A percentile compares a stretch with the other conserved stretches of the same genome.
Conservation (phyloP, 148 eudicot species). For the Silene latifolia region DNA sequence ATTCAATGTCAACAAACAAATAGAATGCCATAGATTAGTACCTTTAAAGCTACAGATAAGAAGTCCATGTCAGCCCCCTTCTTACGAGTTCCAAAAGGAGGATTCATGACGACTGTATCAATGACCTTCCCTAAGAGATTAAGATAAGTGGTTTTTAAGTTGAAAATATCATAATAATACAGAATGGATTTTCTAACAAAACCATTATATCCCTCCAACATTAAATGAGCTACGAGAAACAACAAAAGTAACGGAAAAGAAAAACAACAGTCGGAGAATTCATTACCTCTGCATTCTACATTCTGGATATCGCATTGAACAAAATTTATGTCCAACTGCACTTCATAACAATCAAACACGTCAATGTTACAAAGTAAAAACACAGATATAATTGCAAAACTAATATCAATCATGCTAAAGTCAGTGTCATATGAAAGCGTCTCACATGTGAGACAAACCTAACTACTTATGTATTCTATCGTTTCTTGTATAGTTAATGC, state of each 20-base stretch:
- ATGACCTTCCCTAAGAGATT: constrained; percentile 46
- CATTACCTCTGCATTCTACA: constrained; percentile 53
- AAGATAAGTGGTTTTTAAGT: constrained; percentile 16
- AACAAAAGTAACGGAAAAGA: background rate
- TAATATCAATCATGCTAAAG: background rate
- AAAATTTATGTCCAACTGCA: constrained; percentile 76
- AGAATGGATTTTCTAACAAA: background rate
- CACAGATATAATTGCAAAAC: background rate
- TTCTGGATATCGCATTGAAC: constrained; percentile 64
- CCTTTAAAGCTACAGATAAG: constrained; percentile 73
- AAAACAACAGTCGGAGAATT: constrained; percentile 1
- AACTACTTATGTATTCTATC: too few relatives aligned
- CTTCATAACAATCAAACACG: constrained; percentile 14
- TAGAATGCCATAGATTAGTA: constrained; percentile 14
- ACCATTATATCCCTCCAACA: background rate
- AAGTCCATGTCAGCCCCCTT: constrained; percentile 98
- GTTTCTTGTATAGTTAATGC: too few relatives aligned
- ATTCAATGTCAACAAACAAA: background rate
- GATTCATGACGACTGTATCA: constrained; percentile 96
- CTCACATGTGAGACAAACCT: too few relatives aligned
- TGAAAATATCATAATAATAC: background rate
- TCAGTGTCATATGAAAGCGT: too few relatives aligned
- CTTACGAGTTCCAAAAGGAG: constrained; percentile 93
- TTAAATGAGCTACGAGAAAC: background rate
- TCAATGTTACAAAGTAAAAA: background rate